phyloP scores from a whole-genome alignment of 805 yeast genomes.

The Kodamaea hsintzibuensis region DNA sequence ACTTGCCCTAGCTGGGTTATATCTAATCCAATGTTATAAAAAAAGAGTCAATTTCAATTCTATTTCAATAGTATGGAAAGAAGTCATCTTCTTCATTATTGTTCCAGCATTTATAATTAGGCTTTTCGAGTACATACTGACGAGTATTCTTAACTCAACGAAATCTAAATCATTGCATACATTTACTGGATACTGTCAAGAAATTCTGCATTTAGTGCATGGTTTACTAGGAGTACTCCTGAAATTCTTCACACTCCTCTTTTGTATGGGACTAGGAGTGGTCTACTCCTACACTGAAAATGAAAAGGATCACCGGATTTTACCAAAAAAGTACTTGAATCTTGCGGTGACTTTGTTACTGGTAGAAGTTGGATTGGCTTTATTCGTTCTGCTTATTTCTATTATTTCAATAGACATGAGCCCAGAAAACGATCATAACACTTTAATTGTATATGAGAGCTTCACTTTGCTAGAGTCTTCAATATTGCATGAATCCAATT shows the following conservation, averaged over 20 bases:
- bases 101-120: conserved; percentile 16
- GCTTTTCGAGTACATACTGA: background rate
- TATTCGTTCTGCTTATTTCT: background rate
- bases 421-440: background rate
- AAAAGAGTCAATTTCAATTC: conserved; percentile 26
- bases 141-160: conserved; percentile 14
- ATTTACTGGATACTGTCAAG: background rate
- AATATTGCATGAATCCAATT: background rate
- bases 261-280: conserved; percentile 40
- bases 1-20: conserved; percentile 22
- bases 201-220: background rate
- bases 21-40: conserved; percentile 23
- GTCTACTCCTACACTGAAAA: conserved; percentile 25
- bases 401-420: background rate
- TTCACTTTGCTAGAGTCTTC: background rate
- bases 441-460: background rate
- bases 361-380: background rate
- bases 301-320: conserved; percentile 22
- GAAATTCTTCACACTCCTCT: conserved; percentile 21
- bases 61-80: conserved; percentile 31
- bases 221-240: conserved; percentile 7
- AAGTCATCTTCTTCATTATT: conserved; percentile 25
- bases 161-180: conserved; percentile 1
- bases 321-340: conserved; percentile 15
- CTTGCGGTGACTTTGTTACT: background rate